These are phyloP conservation scores for Gliomastix tumulicola DNA, from an alignment of 2,329 filamentous ascomycete genomes.

Conservation along the genomic window DNA sequence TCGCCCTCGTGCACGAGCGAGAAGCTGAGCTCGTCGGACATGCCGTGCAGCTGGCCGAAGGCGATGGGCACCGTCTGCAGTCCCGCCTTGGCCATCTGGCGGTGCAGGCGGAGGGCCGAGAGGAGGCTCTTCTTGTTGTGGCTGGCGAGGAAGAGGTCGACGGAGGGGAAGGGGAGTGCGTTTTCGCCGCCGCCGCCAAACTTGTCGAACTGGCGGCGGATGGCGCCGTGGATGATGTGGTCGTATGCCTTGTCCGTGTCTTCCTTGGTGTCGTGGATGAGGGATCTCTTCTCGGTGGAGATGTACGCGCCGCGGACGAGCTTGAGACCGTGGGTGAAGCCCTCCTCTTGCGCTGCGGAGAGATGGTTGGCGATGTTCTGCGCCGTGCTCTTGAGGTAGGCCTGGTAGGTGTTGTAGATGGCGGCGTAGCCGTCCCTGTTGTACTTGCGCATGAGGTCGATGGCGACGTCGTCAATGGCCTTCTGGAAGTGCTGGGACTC, in stretches of 20 bases:
- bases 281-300: conserved; percentile 34
- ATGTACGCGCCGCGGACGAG: conserved; percentile 52
- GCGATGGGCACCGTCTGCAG: conserved; percentile 26
- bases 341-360: conserved; percentile 30
- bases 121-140: conserved; percentile 38
- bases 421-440: conserved; percentile 25
- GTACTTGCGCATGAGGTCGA: conserved; percentile 27
- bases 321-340: conserved; percentile 48
- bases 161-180: conserved; percentile 29
- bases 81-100: conserved; percentile 24
- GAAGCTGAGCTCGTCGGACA: conserved; percentile 50
- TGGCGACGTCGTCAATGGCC: conserved; percentile 22
- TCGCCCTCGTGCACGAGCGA: conserved; percentile 32
- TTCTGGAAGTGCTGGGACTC: conserved; percentile 36
- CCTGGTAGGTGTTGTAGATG: conserved; percentile 48
- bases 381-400: conserved; percentile 43
- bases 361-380: conserved; percentile 36
- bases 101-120: conserved; percentile 35
- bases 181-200: conserved; percentile 35
- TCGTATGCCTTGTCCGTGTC: conserved; percentile 47
- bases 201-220: conserved; percentile 28
- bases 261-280: conserved; percentile 47
- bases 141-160: conserved; percentile 44
- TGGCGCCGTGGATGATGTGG: conserved; percentile 34
- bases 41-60: conserved; percentile 49